Conservation (phyloP, 352 stramenopile species). For the Pythium oligandrum region DNA sequence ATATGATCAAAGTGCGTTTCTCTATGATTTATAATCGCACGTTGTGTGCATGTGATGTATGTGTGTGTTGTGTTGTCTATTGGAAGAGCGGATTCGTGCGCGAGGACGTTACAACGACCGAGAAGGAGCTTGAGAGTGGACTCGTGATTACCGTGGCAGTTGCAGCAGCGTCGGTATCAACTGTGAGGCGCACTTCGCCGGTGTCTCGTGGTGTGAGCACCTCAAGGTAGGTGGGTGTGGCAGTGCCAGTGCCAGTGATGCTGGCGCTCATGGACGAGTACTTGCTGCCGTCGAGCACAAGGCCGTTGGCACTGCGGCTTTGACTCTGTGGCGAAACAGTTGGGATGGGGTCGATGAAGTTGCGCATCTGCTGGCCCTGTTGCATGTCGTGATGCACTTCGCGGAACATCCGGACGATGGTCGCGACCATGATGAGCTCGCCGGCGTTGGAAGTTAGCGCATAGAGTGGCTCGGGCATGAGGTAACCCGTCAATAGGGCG, state of each 20-base stretch:
- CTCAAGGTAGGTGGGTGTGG: constrained; percentile 16
- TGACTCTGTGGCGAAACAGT: constrained; percentile 20
- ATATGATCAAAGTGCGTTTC: too few relatives aligned
- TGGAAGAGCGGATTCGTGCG: constrained; percentile 58
- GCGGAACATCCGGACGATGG: constrained; percentile 82
- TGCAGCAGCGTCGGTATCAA: neutral
- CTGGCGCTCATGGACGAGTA: neutral
- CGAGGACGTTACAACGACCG: constrained; percentile 49
- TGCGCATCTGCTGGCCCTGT: constrained; percentile 65
- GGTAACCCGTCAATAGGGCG: constrained; percentile 60
- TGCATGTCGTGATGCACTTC: constrained; percentile 83
- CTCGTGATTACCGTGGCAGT: too few relatives aligned
- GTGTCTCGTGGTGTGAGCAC: constrained; percentile 14
- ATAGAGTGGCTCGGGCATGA: constrained; percentile 73
- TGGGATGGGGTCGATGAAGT: constrained; percentile 60
- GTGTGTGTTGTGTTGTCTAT: constrained; percentile 16
- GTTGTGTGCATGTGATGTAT: neutral
- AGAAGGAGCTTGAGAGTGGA: too few relatives aligned
- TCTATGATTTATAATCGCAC: too few relatives aligned
- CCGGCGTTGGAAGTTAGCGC: constrained; percentile 68
- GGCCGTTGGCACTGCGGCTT: constrained; percentile 14
- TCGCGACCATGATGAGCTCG: constrained; percentile 73
- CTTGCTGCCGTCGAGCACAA: neutral
- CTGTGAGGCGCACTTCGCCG: constrained; percentile 11
- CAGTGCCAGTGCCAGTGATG: constrained; percentile 1